A percentile compares a stretch with the other conserved stretches of the same genome.
phyloP scores from a whole-genome alignment of 164 flowering plant genomes.

The Platanus orientalis region DNA sequence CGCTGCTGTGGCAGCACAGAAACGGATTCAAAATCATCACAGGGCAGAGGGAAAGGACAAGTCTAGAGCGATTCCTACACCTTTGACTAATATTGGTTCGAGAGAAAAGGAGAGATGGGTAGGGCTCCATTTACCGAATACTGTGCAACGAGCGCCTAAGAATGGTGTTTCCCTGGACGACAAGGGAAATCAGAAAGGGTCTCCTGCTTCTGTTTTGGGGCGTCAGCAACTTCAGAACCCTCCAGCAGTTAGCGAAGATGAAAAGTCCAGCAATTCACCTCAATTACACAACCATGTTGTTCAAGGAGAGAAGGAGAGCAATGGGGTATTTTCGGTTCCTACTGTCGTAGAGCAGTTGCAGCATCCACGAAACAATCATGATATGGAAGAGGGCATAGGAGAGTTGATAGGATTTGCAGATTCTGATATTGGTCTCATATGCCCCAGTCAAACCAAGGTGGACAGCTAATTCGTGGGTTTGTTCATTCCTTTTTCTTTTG shows the following conservation, averaged over 20 bases:
- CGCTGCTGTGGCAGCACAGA: conserved; percentile 20
- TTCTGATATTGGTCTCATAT: conserved; percentile 2
- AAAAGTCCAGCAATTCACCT: background rate
- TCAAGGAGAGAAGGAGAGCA: conserved; percentile 12
- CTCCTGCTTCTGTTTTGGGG: conserved; percentile 2
- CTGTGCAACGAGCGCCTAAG: conserved; percentile 1
- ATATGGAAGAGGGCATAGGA: conserved; percentile 5
- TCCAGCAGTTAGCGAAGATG: background rate
- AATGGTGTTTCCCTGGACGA: conserved; percentile 9
- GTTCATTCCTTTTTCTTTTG: background rate
- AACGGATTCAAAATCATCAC: conserved; percentile 9
- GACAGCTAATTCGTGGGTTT: background rate
- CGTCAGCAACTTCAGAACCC: conserved; percentile 9
- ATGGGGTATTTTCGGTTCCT: conserved; percentile 3
- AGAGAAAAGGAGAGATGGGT: conserved; percentile 6
- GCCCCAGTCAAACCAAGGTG: conserved; percentile 14
- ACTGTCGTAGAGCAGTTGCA: conserved; percentile 5
- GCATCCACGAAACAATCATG: conserved; percentile 3
- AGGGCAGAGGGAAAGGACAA: background rate
- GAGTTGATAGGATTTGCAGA: too few species aligned
- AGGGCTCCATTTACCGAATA: background rate
- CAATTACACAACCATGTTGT: background rate
- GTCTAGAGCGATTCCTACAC: background rate
- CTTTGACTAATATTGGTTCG: conserved; percentile 4
- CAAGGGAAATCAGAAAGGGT: conserved; percentile 10